These are phyloP conservation scores for Claviceps quebecensis DNA, from an alignment of 2,329 filamentous ascomycete species.

Conservation along the genomic window DNA sequence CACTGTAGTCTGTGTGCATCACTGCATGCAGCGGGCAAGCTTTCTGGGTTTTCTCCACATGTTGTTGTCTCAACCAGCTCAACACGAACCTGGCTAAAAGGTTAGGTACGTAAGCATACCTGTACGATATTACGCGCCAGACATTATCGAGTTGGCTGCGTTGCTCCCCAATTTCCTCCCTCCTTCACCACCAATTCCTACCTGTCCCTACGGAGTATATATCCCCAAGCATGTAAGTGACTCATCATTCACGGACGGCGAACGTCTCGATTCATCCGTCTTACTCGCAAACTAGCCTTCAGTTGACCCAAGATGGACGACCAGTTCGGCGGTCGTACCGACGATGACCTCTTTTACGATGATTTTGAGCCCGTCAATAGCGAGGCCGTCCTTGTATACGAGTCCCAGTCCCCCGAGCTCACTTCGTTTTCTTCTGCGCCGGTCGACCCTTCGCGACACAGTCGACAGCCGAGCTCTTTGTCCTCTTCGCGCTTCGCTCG, in stretches of 20 bases:
- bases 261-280: background rate
- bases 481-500: slow-evolving; percentile 8
- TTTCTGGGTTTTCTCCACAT: too few relatives aligned
- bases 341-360: slow-evolving; percentile 49
- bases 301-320: slow-evolving; percentile 34
- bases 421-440: slow-evolving; percentile 5
- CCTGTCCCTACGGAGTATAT: too few relatives aligned
- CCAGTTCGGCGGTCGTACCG: slow-evolving; percentile 45
- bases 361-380: slow-evolving; percentile 43
- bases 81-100: too few relatives aligned
- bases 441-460: slow-evolving; percentile 7
- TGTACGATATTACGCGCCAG: background rate
- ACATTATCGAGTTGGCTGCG: background rate
- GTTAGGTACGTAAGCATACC: too few relatives aligned
- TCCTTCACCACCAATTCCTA: background rate
- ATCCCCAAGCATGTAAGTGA: too few relatives aligned
- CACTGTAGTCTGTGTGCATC: too few relatives aligned
- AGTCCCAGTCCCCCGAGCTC: slow-evolving; percentile 6
- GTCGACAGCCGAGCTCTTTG: slow-evolving; percentile 3
- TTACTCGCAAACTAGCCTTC: background rate
- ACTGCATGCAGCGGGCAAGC: too few relatives aligned
- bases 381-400: slow-evolving; percentile 16
- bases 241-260: too few relatives aligned
- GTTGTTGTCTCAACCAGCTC: too few relatives aligned
- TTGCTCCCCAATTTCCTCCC: background rate